These are phyloP conservation scores for Pisolithus orientalis DNA, from an alignment of 768 basidiomycete genomes.

Conservation along the genomic window DNA sequence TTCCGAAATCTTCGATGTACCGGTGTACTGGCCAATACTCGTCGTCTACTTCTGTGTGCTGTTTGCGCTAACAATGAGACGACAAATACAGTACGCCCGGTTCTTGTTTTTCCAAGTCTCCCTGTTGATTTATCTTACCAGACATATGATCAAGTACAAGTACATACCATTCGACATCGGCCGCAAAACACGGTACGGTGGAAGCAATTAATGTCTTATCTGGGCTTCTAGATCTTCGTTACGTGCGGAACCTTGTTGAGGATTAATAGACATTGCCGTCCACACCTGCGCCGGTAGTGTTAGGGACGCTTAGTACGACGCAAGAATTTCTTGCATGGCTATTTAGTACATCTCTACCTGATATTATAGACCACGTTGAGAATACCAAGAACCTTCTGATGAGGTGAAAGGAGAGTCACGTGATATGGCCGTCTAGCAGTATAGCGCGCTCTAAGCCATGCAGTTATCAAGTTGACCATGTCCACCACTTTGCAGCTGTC, in stretches of 20 bases:
- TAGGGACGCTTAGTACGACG: neutral
- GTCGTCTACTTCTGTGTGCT: constrained; percentile 95
- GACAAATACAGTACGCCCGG: constrained; percentile 82
- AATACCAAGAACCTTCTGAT: too few relatives aligned
- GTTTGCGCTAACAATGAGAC: constrained; percentile 90
- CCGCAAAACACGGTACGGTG: constrained; percentile 84
- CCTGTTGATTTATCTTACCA: constrained; percentile 27
- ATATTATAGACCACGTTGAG: too few relatives aligned
- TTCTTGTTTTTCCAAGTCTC: constrained; percentile 2
- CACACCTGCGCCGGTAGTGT: neutral
- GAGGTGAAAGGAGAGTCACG: too few relatives aligned
- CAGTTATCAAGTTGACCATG: neutral
- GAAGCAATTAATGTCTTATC: constrained; percentile 33
- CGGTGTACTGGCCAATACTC: constrained; percentile 99
- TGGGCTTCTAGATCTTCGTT: constrained; percentile 1
- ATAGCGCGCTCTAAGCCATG: neutral
- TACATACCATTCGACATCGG: constrained; percentile 95
- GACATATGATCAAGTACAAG: constrained; percentile 99
- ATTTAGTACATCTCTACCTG: neutral
- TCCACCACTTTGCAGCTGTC: constrained; percentile 16
- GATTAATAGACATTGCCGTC: constrained; percentile 1
- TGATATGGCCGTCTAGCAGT: too few relatives aligned
- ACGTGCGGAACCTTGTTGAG: neutral
- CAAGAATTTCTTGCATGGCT: neutral
- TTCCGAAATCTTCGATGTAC: constrained; percentile 86